Evolutionary conservation across 1,139 yeast genomes (phyloP).

Genomic region (Yamadazyma aaseri): DNA sequence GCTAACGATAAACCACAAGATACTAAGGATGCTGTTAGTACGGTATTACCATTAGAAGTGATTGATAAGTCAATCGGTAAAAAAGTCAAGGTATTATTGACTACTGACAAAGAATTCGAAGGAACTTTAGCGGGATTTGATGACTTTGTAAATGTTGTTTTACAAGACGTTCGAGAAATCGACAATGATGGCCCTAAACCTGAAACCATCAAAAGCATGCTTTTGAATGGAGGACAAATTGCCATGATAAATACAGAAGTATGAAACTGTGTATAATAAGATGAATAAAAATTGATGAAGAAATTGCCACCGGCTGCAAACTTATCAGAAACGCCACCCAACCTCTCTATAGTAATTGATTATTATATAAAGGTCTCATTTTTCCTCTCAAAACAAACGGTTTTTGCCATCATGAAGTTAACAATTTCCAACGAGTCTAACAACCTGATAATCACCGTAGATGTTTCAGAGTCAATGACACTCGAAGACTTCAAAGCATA

Average conservation of each 20-base stretch:
- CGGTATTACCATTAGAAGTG: slow-evolving; percentile 72
- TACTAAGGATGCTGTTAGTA: slow-evolving; percentile 16
- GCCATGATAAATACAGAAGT: slow-evolving; percentile 56
- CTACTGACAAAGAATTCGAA: slow-evolving; percentile 71
- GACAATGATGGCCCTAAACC: slow-evolving; percentile 29
- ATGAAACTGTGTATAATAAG: slow-evolving; percentile 1
- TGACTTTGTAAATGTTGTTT: slow-evolving; percentile 90
- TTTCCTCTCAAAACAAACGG: not conserved
- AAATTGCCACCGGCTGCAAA: too few relatives aligned
- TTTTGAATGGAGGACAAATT: slow-evolving; percentile 84
- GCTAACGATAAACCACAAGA: slow-evolving; percentile 6
- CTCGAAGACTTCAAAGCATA: slow-evolving; percentile 73
- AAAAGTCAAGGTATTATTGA: slow-evolving; percentile 73
- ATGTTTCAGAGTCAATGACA: slow-evolving; percentile 62
- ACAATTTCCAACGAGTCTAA: slow-evolving; percentile 34
- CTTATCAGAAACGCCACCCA: too few relatives aligned
- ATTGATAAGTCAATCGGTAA: slow-evolving; percentile 88
- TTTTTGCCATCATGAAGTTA: slow-evolving; percentile 30
- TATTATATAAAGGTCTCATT: slow-evolving; percentile 1
- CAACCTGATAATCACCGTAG: slow-evolving; percentile 42
- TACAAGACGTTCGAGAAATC: slow-evolving; percentile 74
- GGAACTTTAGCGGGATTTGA: slow-evolving; percentile 92
- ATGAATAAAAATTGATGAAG: too few relatives aligned
- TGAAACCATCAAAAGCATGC: slow-evolving; percentile 60
- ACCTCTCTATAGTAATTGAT: not conserved